A percentile compares a stretch with the other conserved stretches of the same genome.
phyloP scores from a whole-genome alignment of 2,329 filamentous ascomycete species.

The Blastomyces emzantsi region DNA sequence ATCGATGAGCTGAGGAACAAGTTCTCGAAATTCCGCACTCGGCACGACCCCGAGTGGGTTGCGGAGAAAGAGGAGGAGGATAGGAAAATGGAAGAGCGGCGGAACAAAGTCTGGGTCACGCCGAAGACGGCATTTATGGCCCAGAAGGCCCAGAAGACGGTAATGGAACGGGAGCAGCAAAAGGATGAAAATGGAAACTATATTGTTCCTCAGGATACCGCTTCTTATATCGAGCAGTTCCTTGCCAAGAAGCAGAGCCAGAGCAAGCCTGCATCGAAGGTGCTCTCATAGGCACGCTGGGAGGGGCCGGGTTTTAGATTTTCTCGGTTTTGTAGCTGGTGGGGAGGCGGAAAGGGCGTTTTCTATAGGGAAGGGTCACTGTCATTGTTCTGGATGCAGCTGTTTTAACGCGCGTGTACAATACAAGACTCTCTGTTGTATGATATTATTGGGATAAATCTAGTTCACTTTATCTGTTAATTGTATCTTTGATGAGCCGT shows the following conservation, averaged over 20 bases:
- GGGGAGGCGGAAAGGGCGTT: slow-evolving; percentile 4
- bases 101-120: slow-evolving; percentile 40
- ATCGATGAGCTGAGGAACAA: slow-evolving; percentile 79
- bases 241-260: slow-evolving; percentile 20
- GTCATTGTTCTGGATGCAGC: neutral
- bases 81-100: slow-evolving; percentile 37
- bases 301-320: neutral
- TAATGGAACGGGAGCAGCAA: slow-evolving; percentile 27
- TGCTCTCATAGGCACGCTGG: slow-evolving; percentile 4
- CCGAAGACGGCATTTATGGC: slow-evolving; percentile 37
- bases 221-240: slow-evolving; percentile 30
- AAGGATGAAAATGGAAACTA: slow-evolving; percentile 33
- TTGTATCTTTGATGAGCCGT: neutral
- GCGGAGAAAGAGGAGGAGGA: slow-evolving; percentile 54
- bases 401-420: neutral
- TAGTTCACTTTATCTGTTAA: neutral
- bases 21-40: slow-evolving; percentile 71
- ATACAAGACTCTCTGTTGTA: neutral
- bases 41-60: slow-evolving; percentile 68
- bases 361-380: neutral
- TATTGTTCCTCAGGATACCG: slow-evolving; percentile 27
- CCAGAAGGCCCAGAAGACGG: slow-evolving; percentile 30
- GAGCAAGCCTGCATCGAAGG: slow-evolving; percentile 14
- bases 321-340: neutral
- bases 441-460: slow-evolving; percentile 1